A percentile compares a stretch with the other conserved stretches of the same genome.
Conservation (phyloP, 2,329 filamentous ascomycete genomes). For the Camillea tinctor region DNA sequence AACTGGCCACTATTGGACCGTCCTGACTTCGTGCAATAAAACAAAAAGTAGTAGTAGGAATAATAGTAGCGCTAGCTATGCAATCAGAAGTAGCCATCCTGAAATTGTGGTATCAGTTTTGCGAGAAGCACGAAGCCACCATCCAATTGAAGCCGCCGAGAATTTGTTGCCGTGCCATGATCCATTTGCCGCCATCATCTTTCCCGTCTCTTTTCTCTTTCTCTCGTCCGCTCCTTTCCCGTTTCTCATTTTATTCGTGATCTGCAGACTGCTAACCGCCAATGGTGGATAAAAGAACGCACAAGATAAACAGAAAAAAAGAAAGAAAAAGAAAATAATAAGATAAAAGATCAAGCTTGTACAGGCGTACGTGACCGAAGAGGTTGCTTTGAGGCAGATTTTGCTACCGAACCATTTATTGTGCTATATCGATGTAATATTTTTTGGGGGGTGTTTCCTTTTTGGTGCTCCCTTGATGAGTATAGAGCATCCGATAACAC, state of each 20-base stretch:
- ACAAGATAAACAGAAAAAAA: neutral
- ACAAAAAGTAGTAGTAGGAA: neutral
- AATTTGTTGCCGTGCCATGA: neutral
- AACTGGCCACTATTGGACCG: neutral
- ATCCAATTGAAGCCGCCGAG: neutral
- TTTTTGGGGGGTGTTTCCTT: neutral
- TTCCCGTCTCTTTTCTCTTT: neutral
- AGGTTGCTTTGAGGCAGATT: neutral
- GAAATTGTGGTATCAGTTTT: conserved; percentile 4
- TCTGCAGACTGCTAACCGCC: neutral
- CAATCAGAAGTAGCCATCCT: neutral
- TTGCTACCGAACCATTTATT: neutral
- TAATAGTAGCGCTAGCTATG: neutral
- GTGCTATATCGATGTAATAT: too few species aligned
- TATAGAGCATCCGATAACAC: neutral
- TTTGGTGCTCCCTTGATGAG: neutral
- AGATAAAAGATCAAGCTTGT: neutral
- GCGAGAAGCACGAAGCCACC: conserved; percentile 7
- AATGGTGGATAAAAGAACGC: neutral
- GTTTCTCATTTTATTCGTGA: neutral
- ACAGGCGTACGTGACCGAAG: neutral
- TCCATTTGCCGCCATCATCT: neutral
- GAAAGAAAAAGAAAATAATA: neutral
- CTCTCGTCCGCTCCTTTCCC: too few species aligned
- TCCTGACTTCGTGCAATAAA: neutral